Conservation (phyloP, 805 yeast genomes). For the Yarrowia phangngaensis region DNA sequence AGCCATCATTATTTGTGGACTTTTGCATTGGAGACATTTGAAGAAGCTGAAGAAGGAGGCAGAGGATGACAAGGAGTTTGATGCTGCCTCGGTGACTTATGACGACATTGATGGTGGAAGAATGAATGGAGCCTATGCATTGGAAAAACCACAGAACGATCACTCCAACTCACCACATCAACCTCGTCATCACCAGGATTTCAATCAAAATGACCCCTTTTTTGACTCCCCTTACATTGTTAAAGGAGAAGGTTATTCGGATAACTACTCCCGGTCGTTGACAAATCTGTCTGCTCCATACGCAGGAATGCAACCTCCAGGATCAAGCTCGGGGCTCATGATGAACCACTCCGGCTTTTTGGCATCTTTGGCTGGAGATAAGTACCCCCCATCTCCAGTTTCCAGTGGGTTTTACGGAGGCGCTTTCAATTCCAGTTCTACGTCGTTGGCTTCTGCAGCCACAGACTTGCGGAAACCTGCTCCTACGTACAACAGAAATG, state of each 20-base stretch:
- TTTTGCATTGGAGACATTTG: slow-evolving; percentile 39
- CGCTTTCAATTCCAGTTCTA: neutral
- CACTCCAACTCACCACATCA: neutral
- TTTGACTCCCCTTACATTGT: slow-evolving; percentile 20
- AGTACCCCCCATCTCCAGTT: slow-evolving; percentile 22
- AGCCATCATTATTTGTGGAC: slow-evolving; percentile 37
- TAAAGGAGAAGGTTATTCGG: slow-evolving; percentile 17
- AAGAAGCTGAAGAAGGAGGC: slow-evolving; percentile 40
- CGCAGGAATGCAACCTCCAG: slow-evolving; percentile 7
- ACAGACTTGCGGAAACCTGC: slow-evolving; percentile 1
- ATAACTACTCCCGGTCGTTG: slow-evolving; percentile 17
- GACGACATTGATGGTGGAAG: slow-evolving; percentile 28
- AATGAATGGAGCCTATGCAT: no score
- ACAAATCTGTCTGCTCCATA: slow-evolving; percentile 2
- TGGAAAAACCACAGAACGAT: neutral
- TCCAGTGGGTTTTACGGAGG: neutral
- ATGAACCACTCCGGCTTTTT: slow-evolving; percentile 16
- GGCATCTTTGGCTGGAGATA: slow-evolving; percentile 14
- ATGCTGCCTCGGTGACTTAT: slow-evolving; percentile 38
- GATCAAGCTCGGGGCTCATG: neutral
- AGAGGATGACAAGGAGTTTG: slow-evolving; percentile 38
- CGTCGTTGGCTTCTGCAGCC: slow-evolving; percentile 1
- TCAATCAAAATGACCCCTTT: slow-evolving; percentile 21
- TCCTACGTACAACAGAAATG: slow-evolving; percentile 5
- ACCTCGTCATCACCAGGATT: slow-evolving; percentile 12